Base-by-base conservation (phyloP, 345 rosid genomes). In the Draba incana region DNA sequence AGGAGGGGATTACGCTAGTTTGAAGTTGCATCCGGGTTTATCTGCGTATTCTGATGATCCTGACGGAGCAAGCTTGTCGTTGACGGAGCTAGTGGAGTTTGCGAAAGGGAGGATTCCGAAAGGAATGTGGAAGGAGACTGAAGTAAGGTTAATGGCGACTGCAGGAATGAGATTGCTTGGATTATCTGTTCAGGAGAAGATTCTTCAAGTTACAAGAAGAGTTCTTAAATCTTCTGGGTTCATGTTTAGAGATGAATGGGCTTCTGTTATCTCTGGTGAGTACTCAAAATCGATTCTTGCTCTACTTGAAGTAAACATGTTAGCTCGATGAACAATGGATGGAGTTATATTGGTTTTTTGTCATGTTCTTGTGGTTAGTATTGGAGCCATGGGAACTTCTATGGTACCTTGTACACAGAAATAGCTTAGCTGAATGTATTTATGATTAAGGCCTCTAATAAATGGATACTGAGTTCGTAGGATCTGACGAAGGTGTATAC, bases 401-500 rank as follows among this genome's bases (percentile, higher is more conserved):
- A 33, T 33, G 8, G 31, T 31, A 31, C 35, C 35, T 31, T 31
- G 35, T 31, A 31, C 35, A 6, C 35, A 31, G 6, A 31, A 31
- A 8, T 33, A 33, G 37, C 35, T 31, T 70, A 62, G 39, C 15
- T 53, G 5, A 35, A 57, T 38, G 43, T 49, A 10, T 35, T 10
- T 23, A 5, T 56, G 39, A 14, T 66, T 15, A 13, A 4, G 37
- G 14, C 30, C 14, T 14, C 25, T 70, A 57, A 72, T 64, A 20
- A 23, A n/a, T 64, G 30, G 71, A 31, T 65, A 7, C 16, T 48
- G 2, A 30, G 25, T 53, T 68, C 6, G 0, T 15, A 87, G 99
- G 99, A 16, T 89, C 99, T 64, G 99, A 94, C 53, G 99, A 94
- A 74, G 99, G 97, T 39, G 79, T 84, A 6, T 94, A 88, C 74